Evolutionary conservation across 1,139 yeast species (phyloP).

Genomic region (Debaryomyces singareniensis): DNA sequence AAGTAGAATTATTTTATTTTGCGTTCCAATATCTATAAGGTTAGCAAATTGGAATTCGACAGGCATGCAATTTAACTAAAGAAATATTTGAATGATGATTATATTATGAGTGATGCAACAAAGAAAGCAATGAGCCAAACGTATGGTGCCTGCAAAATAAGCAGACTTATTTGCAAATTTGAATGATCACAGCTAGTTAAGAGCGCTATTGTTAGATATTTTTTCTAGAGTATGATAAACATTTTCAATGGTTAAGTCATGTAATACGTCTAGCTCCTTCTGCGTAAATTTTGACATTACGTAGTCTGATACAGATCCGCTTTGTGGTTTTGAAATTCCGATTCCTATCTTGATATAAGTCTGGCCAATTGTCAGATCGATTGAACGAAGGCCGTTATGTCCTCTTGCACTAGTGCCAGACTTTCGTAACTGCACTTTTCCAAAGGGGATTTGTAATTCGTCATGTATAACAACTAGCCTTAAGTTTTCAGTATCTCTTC

Average conservation of each 20-base stretch:
- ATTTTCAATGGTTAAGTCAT: background rate
- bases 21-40: no score
- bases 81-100: no score
- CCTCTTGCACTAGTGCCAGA: conserved; percentile 62
- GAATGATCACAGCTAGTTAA: no score
- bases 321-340: conserved; percentile 59
- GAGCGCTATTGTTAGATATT: no score
- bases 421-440: conserved; percentile 53
- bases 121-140: no score
- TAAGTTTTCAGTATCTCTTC: conserved; percentile 17
- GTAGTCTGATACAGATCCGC: conserved; percentile 47
- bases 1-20: no score
- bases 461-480: conserved; percentile 63
- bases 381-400: conserved; percentile 70
- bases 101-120: no score
- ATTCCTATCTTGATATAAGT: conserved; percentile 53
- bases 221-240: no score
- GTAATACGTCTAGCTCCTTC: conserved; percentile 9
- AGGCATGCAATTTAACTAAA: no score
- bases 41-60: no score
- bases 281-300: conserved; percentile 53
- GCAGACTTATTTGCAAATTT: no score
- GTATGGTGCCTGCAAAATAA: no score
- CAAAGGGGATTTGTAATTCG: conserved; percentile 61
- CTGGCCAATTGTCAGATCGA: conserved; percentile 35